phyloP scores from a whole-genome alignment of 306 rosid species.

The Sindora glabra region DNA sequence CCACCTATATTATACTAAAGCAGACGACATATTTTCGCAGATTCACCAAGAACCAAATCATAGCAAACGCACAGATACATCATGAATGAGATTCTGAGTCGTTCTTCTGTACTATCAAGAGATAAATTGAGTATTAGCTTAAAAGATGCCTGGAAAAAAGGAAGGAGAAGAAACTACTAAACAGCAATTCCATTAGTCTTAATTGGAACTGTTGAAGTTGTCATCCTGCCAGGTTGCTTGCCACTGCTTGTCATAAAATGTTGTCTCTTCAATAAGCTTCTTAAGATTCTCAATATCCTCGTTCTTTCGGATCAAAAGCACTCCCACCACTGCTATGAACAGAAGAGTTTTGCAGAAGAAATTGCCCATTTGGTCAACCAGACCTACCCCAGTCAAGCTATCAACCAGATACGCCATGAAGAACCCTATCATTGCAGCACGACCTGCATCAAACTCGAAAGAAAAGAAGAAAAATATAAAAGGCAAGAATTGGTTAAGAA shows the following conservation, averaged over 20 bases:
- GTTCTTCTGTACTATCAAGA: conserved; percentile 7
- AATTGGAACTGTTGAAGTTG: conserved; percentile 37
- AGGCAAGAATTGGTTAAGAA: conserved; percentile 4
- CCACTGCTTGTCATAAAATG: conserved; percentile 97
- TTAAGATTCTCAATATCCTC: conserved; percentile 76
- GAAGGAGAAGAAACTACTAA: neutral
- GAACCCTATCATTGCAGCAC: conserved; percentile 47
- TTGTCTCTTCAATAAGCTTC: conserved; percentile 85
- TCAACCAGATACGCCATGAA: conserved; percentile 94
- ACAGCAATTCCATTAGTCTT: conserved; percentile 32
- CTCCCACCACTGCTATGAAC: conserved; percentile 78
- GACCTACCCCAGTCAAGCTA: conserved; percentile 97
- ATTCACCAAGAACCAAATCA: neutral
- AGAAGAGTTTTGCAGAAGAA: conserved; percentile 89
- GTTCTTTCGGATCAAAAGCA: conserved; percentile 84
- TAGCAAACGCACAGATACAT: conserved; percentile 4
- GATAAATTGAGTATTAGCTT: conserved; percentile 6
- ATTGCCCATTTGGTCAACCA: conserved; percentile 92
- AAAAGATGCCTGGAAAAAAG: neutral
- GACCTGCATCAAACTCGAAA: conserved; percentile 22
- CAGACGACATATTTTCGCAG: neutral
- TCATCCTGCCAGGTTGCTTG: conserved; percentile 99
- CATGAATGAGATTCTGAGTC: neutral
- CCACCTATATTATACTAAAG: neutral
- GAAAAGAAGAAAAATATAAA: neutral